phyloP scores from a whole-genome alignment of 495 filamentous ascomycete genomes.

The Tuber melanosporum region DNA sequence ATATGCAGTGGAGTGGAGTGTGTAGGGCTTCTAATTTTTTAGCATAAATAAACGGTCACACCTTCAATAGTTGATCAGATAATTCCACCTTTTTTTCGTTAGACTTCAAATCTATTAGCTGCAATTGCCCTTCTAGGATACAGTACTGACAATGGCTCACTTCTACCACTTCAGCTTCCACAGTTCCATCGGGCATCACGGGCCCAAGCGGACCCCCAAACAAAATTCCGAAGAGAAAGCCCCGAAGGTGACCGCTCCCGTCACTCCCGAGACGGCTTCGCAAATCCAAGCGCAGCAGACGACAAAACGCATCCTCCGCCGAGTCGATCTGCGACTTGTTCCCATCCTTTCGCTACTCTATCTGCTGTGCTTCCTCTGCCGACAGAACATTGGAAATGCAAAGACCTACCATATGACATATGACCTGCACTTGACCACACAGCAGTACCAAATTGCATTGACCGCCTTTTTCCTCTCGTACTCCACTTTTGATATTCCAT shows the following conservation, averaged over 20 bases:
- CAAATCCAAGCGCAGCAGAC: neutral
- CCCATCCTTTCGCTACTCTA: constrained; percentile 36
- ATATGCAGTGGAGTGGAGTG: neutral
- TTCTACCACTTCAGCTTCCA: constrained; percentile 8
- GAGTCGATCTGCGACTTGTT: constrained; percentile 35
- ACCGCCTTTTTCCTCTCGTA: constrained; percentile 36
- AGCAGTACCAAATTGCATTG: constrained; percentile 36
- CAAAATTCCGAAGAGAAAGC: neutral
- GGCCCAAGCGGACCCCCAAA: constrained; percentile 20
- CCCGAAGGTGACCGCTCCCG: neutral
- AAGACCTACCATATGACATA: constrained; percentile 37
- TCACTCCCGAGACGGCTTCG: neutral
- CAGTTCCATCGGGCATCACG: constrained; percentile 18
- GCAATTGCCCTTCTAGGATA: neutral
- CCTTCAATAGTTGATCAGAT: neutral
- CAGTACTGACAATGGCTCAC: neutral
- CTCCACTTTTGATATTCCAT: constrained; percentile 51
- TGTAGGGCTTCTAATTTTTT: neutral
- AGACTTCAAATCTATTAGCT: neutral
- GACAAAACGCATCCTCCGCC: constrained; percentile 18
- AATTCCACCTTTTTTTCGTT: neutral
- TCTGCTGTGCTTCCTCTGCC: constrained; percentile 39
- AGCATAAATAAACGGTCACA: neutral
- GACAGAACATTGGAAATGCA: constrained; percentile 39
- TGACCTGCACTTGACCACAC: constrained; percentile 20